Evolutionary conservation across 2,329 filamentous ascomycete species (phyloP), one percentile per base, ranked within the genome.

Genomic region (Chaetomium sp.): DNA sequence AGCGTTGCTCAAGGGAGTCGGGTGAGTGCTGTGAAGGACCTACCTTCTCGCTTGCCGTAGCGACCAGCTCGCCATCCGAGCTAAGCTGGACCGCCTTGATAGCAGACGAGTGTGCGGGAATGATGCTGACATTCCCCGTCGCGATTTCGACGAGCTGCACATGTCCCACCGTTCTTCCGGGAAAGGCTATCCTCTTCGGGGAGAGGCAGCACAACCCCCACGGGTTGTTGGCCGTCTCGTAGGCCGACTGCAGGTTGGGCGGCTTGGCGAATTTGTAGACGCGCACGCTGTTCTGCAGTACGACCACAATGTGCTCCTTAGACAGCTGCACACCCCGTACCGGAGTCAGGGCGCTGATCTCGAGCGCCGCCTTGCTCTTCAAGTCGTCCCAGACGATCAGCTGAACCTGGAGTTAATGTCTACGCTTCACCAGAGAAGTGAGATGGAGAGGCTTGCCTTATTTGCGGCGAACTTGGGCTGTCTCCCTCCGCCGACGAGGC

Each of bases 311-410:
- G 72, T 89, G 89, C 59, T 88, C 87, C 68, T 88, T 87, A 25
- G 89, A 89, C 27, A 98, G 80, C 70, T 91, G 88, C 31, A 97
- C 87, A 47, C 92, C 90, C 19, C 93, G 86, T 27, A 98, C 87
- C 1, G 90, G 87, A 23, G 91, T 93, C 64, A 91, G 85, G 67
- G 93, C 89, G 63, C 94, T 90, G 71, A 98, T 90, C 68, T 93
- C 90, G 16, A 91, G 83, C 8, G 89, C 87, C 9, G 82, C 78
- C 69, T 89, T 90, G 67, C 90, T 87, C 70, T 90, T 91, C 66
- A 87, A 83, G 72, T 96, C 92, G 76, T 99, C 93, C 93, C 93
- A 98, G 71, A 98, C 91, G 69, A 96, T 88, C 57, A 93, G 84
- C 86, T 89, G 64, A 27, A 63, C 42, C 62, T 35, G 9, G 12